Base-by-base conservation (phyloP, 75 land plant genomes). In the Isoetes taiwanensis region DNA sequence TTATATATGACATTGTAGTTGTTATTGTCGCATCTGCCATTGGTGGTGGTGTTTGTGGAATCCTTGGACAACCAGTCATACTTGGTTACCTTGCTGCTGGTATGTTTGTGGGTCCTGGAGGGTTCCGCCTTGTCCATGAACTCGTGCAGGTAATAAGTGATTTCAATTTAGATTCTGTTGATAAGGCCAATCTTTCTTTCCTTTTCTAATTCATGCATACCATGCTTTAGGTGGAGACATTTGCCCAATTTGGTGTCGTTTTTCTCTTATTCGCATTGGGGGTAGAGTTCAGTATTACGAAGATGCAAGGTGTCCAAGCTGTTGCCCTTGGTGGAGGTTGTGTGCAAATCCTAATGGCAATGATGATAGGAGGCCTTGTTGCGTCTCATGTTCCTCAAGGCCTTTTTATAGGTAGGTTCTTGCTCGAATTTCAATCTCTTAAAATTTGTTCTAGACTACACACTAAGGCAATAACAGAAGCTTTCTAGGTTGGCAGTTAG, bases 51-150 rank as follows among this genome's bases (percentile, higher is more conserved):
- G 57, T 54, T 10, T 54, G 14, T 28, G 57, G 33, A 3, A 27
- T 54, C 14, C 57, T 54, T 6, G 57, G 57, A n/a, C 57, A 54
- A 24, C 57, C 57, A 3, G 57, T 54, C 5, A 54, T 54, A 5
- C 57, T 54, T 8, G 57, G 57, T 10, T 54, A 54, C n/a, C 32
- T 54, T 26, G 57, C 57, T 54, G 57, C 57, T n/a, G 57, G 57
- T 4, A 54, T 30, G 57, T 4, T 54, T 26, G 57, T 54, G 31
- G 57, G 57, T 8, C 57, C 57, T 3, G 57, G 57, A 14, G 57
- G 57, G 6, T 32, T 54, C 5, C 57, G 30, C 57, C 28, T 54
- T 28, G 57, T 54, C 6, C 57, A 54, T 32, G 57, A 54, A 24
- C 57, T 54, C 32, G 57, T 54, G 6, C 57, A 54, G 57, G 57